These are phyloP conservation scores for Kregervanrija pseudodelftensis DNA, from an alignment of 805 yeast species.

Conservation along the genomic window DNA sequence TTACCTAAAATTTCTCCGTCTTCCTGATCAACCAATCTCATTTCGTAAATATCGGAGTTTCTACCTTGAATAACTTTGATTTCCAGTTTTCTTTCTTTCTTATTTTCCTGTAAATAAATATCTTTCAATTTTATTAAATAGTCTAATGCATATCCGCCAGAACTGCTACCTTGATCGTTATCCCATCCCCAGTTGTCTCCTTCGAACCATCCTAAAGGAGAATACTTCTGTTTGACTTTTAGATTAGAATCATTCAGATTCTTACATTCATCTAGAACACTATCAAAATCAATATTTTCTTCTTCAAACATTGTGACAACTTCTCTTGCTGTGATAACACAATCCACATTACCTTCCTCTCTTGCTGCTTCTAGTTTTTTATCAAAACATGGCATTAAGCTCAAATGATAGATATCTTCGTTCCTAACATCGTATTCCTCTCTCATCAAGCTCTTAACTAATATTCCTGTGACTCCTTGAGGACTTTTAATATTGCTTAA, in stretches of 20 bases:
- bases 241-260: slow-evolving; percentile 7
- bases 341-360: slow-evolving; percentile 63
- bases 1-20: slow-evolving; percentile 38
- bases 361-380: slow-evolving; percentile 93
- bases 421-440: slow-evolving; percentile 23
- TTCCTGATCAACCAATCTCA: slow-evolving; percentile 39
- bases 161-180: slow-evolving; percentile 68
- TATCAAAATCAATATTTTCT: slow-evolving; percentile 33
- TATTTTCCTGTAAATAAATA: slow-evolving; percentile 15
- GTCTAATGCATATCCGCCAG: slow-evolving; percentile 84
- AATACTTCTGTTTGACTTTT: slow-evolving; percentile 22
- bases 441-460: slow-evolving; percentile 50
- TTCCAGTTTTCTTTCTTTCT: slow-evolving; percentile 9
- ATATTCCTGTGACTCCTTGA: slow-evolving; percentile 83
- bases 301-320: slow-evolving; percentile 64
- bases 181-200: slow-evolving; percentile 49
- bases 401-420: slow-evolving; percentile 59
- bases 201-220: slow-evolving; percentile 59
- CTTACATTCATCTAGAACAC: slow-evolving; percentile 12
- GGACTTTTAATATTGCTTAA: slow-evolving; percentile 78
- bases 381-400: slow-evolving; percentile 96
- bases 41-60: slow-evolving; percentile 71
- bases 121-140: slow-evolving; percentile 38
- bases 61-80: slow-evolving; percentile 50
- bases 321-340: slow-evolving; percentile 90